Evolutionary conservation across 768 basidiomycete species (phyloP), one percentile per base, ranked within the genome.

Genomic region (Mycena olivaceomarginata): DNA sequence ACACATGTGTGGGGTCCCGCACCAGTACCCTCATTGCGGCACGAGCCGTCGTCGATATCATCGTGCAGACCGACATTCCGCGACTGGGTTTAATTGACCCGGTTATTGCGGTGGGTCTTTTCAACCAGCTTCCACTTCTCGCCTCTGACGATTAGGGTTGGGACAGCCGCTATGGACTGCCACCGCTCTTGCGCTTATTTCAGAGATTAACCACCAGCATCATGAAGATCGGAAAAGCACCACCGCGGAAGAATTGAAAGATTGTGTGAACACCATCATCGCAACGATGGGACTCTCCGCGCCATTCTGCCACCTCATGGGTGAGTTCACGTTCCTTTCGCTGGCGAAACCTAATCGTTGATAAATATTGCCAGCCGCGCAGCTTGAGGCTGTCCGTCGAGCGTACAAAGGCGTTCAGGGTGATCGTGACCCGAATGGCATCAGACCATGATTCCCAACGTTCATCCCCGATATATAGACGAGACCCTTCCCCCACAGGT

Each of bases 1-100:
- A 72, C 18, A 62, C 72, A 20, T 72, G 79, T 59, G 8, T 16
- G 6, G 37, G 15, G n/a, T 77, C 79, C 5, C 72, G 69, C 37
- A 48, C 31, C 6, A 77, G 75, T 40, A n/a, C 25, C 1, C 59
- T 77, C 2, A 45, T 5, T 16, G 72, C 76, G 2, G 76, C 79
- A 2, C 37, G 71, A 10, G 72, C 76, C 18, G 48, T 77, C 43
- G 68, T 67, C n/a, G 41, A 37, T 13, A 51, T 79, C 56, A 46
- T 79, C 10, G 43, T 9, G 11, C 16, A 63, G 15, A 67, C 60
- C 6, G 73, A 77, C 39, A 40, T 80, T 0, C 57, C 57, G n/a
- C 31, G 31, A 22, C 8, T 57, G 22, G 22, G 22, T 25, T 22
- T 10, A 22, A 57, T 57, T 25, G 56, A 57, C 56, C 56, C 22